phyloP scores from a whole-genome alignment of 2,329 filamentous ascomycete genomes.

The Chrysoporthe deuterocubensis region DNA sequence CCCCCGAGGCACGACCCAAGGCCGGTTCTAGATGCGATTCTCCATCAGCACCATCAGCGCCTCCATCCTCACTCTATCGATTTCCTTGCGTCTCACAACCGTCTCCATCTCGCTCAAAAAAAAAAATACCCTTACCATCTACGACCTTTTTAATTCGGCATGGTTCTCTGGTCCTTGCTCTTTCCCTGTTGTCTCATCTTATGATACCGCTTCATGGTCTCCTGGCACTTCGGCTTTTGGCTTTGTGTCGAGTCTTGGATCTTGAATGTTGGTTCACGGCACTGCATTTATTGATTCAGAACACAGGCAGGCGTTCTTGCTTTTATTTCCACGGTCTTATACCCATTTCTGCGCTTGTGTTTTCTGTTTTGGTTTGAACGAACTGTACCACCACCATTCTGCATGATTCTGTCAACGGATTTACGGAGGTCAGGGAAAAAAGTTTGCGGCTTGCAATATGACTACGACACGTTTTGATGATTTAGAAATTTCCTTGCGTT shows the following conservation, averaged over 20 bases:
- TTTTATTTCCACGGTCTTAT: conserved; percentile 13
- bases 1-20: conserved; percentile 45
- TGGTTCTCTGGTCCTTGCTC: conserved; percentile 23
- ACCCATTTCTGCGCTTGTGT: conserved; percentile 16
- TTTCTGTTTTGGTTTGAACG: conserved; percentile 4
- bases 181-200: conserved; percentile 20
- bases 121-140: conserved; percentile 6
- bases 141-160: conserved; percentile 20
- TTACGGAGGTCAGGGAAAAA: conserved; percentile 19
- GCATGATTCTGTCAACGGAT: conserved; percentile 14
- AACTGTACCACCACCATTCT: conserved; percentile 22
- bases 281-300: conserved; percentile 21
- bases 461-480: conserved; percentile 19
- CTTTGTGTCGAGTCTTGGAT: conserved; percentile 10
- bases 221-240: conserved; percentile 10
- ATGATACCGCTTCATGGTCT: conserved; percentile 9
- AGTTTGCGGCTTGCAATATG: conserved; percentile 13
- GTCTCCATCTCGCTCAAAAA: conserved; percentile 3
- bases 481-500: conserved; percentile 14
- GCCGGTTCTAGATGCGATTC: conserved; percentile 8
- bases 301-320: conserved; percentile 15
- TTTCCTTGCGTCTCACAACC: conserved; percentile 12
- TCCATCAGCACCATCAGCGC: neutral
- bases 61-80: conserved; percentile 9
- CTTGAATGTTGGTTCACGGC: conserved; percentile 20